These are phyloP conservation scores for Leucocoprinus birnbaumii DNA, from an alignment of 768 basidiomycete species.

Conservation along the genomic window DNA sequence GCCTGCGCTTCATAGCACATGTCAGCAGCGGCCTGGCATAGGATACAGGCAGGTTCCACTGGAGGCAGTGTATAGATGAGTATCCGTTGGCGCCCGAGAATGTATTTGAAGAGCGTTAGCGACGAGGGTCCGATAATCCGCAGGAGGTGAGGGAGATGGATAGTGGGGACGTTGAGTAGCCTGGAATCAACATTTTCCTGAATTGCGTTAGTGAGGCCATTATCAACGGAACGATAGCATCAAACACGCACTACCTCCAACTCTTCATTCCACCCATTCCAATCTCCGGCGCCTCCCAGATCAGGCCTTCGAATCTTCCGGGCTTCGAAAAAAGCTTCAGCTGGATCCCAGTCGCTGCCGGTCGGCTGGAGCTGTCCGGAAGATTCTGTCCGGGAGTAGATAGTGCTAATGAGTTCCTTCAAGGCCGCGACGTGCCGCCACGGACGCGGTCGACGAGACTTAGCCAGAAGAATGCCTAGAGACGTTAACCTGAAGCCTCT, in stretches of 20 bases:
- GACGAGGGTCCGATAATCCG: conserved; percentile 78
- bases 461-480: conserved; percentile 69
- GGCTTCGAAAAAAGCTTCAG: conserved; percentile 61
- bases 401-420: conserved; percentile 51
- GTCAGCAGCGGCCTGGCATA: conserved; percentile 67
- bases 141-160: conserved; percentile 73
- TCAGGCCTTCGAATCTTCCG: conserved; percentile 49
- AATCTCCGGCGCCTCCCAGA: conserved; percentile 54
- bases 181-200: conserved; percentile 19
- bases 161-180: conserved; percentile 38
- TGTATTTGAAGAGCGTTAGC: conserved; percentile 76
- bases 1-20: conserved; percentile 44
- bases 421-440: conserved; percentile 70
- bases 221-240: conserved; percentile 4
- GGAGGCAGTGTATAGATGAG: conserved; percentile 79
- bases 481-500: conserved; percentile 81
- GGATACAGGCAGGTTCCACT: conserved; percentile 74
- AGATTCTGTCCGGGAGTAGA: conserved; percentile 50
- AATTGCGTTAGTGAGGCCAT: neutral
- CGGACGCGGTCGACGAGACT: conserved; percentile 64
- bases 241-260: conserved; percentile 48
- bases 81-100: conserved; percentile 71
- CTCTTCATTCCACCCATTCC: conserved; percentile 70
- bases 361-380: conserved; percentile 44
- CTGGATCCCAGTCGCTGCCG: conserved; percentile 63